Conservation (phyloP, 1,139 yeast species). For the Hansenula sp. region DNA sequence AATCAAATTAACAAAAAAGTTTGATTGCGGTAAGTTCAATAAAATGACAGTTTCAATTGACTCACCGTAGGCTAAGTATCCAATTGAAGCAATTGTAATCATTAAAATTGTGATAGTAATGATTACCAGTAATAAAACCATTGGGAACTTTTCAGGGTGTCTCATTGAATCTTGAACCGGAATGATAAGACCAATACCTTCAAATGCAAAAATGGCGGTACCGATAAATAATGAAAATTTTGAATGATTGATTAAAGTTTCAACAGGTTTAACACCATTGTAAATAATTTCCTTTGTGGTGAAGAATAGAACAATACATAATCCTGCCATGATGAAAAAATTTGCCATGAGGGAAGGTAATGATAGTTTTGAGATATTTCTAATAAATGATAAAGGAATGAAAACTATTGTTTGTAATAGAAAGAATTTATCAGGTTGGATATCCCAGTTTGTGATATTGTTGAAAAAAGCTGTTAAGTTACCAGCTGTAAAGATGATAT, state of each 20-base stretch:
- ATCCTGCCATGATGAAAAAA: slow-evolving; percentile 59
- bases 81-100: slow-evolving; percentile 59
- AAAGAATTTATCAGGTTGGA: slow-evolving; percentile 39
- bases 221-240: slow-evolving; percentile 75
- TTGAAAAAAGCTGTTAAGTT: slow-evolving; percentile 56
- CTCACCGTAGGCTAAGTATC: slow-evolving; percentile 69
- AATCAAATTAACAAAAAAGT: slow-evolving; percentile 60
- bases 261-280: slow-evolving; percentile 47
- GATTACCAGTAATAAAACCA: slow-evolving; percentile 58
- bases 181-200: slow-evolving; percentile 74
- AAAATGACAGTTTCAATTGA: slow-evolving; percentile 65
- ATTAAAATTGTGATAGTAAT: slow-evolving; percentile 55
- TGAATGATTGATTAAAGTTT: slow-evolving; percentile 44
- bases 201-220: slow-evolving; percentile 78
- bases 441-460: slow-evolving; percentile 39
- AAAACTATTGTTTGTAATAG: slow-evolving; percentile 52
- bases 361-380: slow-evolving; percentile 70
- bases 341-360: slow-evolving; percentile 66
- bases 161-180: slow-evolving; percentile 79
- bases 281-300: slow-evolving; percentile 37
- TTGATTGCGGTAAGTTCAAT: slow-evolving; percentile 63
- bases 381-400: slow-evolving; percentile 65
- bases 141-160: slow-evolving; percentile 66
- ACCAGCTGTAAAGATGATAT: slow-evolving; percentile 68
- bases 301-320: slow-evolving; percentile 58